Conservation (phyloP, 2,329 filamentous ascomycete species). For the Venturiaceae sp. region DNA sequence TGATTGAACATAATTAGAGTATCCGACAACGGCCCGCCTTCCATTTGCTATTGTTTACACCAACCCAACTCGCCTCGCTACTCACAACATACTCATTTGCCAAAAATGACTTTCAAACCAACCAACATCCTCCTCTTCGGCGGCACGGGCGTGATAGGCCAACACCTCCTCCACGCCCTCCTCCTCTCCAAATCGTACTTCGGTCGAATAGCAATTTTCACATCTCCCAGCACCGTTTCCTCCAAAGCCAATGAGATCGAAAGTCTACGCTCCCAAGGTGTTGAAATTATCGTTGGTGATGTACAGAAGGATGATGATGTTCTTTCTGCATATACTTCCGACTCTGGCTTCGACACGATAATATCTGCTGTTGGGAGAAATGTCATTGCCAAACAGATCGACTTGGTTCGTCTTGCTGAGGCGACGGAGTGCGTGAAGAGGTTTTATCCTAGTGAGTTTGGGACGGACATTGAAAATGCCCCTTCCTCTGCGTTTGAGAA, state of each 20-base stretch:
- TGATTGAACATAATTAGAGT: too few species aligned
- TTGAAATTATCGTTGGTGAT: constrained; percentile 44
- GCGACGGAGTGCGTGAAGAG: constrained; percentile 43
- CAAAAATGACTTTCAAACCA: too few species aligned
- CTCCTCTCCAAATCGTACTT: neutral
- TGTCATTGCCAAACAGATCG: constrained; percentile 51
- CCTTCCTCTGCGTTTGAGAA: constrained; percentile 48
- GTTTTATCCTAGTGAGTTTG: constrained; percentile 61
- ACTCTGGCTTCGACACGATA: constrained; percentile 56
- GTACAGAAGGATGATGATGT: constrained; percentile 43
- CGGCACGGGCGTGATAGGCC: constrained; percentile 5
- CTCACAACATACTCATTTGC: too few species aligned
- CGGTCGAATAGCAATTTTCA: constrained; percentile 1
- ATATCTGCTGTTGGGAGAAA: constrained; percentile 55
- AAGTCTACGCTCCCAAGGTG: constrained; percentile 20
- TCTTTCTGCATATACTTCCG: constrained; percentile 43
- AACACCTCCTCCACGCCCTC: neutral
- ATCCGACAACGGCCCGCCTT: too few species aligned
- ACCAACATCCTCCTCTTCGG: too few species aligned
- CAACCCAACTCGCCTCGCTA: too few species aligned
- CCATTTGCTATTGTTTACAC: too few species aligned
- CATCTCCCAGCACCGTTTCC: neutral
- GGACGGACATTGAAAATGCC: constrained; percentile 54
- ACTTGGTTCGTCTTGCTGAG: constrained; percentile 52
- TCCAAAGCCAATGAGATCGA: constrained; percentile 14